Percentiles rank a stretch among this genome's conserved stretches.
Conservation (phyloP, 164 flowering plant species). For the Vitis vinifera region ASM3070453v1 NC_081811.1:1884001-1884500, state of each 20-base stretch:
- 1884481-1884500: constrained; percentile 13
- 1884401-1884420: too few relatives aligned
- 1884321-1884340: neutral
- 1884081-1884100: constrained; percentile 7
- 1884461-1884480: neutral
- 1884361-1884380: constrained; percentile 7
- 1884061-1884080: constrained; percentile 19
- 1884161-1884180: constrained; percentile 13
- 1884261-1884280: constrained; percentile 7
- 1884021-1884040: constrained; percentile 11
- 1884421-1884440: too few relatives aligned
- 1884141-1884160: constrained; percentile 5
- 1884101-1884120: constrained; percentile 12
- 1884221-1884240: constrained; percentile 7
- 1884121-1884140: constrained; percentile 11
- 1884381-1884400: neutral
- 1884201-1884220: neutral
- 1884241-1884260: constrained; percentile 17
- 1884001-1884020: constrained; percentile 10
- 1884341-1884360: constrained; percentile 2
- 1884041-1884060: constrained; percentile 17
- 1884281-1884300: constrained; percentile 9
- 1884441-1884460: too few relatives aligned
- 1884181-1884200: neutral
- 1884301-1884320: neutral